Conservation (phyloP, 192 early-diverging fungal genomes). For the Linnemannia zychae region DNA sequence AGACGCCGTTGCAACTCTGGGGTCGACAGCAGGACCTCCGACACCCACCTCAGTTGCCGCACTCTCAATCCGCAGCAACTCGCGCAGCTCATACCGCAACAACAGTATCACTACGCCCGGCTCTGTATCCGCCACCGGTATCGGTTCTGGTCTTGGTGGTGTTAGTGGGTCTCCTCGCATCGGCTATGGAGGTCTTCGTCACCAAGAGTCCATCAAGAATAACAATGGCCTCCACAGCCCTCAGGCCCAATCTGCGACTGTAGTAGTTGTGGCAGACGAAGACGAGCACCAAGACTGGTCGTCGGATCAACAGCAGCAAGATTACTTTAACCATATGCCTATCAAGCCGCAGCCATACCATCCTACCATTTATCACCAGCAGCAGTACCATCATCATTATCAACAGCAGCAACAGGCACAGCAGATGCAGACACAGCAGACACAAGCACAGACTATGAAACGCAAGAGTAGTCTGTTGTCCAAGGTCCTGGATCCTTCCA, state of each 20-base stretch:
- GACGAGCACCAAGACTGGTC: background rate
- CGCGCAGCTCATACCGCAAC: slow-evolving; percentile 29
- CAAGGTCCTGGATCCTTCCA: background rate
- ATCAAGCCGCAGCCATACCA: background rate
- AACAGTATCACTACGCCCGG: background rate
- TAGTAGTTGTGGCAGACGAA: background rate
- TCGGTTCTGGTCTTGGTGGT: background rate
- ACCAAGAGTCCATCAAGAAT: slow-evolving; percentile 18
- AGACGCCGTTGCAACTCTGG: background rate
- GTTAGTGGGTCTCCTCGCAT: slow-evolving; percentile 2
- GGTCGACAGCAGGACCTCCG: slow-evolving; percentile 7
- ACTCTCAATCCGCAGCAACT: slow-evolving; percentile 39
- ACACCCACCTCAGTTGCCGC: slow-evolving; percentile 35
- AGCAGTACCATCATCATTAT: slow-evolving; percentile 32
- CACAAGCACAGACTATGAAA: background rate
- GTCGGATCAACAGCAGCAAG: background rate
- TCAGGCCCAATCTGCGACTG: background rate
- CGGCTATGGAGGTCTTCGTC: background rate
- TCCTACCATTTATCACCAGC: slow-evolving; percentile 12
- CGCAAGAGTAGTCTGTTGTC: slow-evolving; percentile 27
- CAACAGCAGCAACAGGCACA: slow-evolving; percentile 8
- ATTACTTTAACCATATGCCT: slow-evolving; percentile 32
- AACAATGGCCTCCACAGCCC: slow-evolving; percentile 6
- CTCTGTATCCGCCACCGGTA: background rate
- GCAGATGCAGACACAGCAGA: slow-evolving; percentile 11